Base-by-base conservation (phyloP, 1,284 basidiomycete genomes). In the Schizophyllum commune region DNA sequence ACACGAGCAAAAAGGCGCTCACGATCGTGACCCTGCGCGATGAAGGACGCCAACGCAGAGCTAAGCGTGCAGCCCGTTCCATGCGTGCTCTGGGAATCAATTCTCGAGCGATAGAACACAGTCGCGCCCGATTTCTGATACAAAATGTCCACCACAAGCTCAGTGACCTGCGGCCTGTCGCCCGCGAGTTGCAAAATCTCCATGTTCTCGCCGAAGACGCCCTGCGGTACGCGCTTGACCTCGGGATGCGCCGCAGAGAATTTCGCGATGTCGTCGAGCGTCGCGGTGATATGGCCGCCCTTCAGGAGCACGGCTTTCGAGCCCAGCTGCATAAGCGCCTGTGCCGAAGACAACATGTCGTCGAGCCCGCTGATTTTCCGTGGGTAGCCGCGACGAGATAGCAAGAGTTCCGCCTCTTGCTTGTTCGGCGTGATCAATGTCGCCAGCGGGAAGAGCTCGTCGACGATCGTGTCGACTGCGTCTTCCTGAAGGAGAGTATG, bases 31-130 rank as follows among this genome's bases (percentile, higher is more conserved):
- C 86, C 86, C 51, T 77, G 76, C 0, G 83, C 86, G 13, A 94
- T 75, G 21, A 79, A 79, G 58, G 86, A 87, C 1, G 90, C 87
- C 15, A 97, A 80, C 0, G 94, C 92, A 0, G 94, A 88, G 52
- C 88, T 90, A 8, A 98, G 79, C 0, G 96, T 98, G 71, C 95
- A 98, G 1, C 96, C 96, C 0, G 96, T 98, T 0, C 96, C 96
- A 70, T 98, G 96, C 0, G 95, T 96, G 65, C 80, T 92, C 22
- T 74, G 82, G 9, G 88, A 88, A 4, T 88, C 78, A 22, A 96
- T 76, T 21, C 83, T 77, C 2, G 84, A 84, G 1, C 86, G 83
- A 20, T 89, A 79, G 63, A 89, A 91, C 17, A 94, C 63, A 0
- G 80, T 81, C 32, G 8, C 61, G 63, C 7, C 71, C 74, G 11